Evolutionary conservation across 305 asterid species (phyloP).

Genomic region (Lippia alba): DNA sequence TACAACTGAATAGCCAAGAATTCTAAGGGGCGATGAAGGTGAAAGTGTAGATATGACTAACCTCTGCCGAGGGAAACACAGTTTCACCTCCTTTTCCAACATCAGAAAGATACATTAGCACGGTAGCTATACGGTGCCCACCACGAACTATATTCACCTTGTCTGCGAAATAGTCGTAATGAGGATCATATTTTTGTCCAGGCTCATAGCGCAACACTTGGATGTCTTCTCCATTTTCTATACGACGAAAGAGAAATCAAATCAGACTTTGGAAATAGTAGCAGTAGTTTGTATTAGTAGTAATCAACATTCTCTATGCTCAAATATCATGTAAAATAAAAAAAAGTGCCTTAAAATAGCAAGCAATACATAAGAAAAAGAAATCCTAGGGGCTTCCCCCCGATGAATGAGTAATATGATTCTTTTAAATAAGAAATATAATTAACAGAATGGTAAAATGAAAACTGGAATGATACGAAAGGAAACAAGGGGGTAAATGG

Average conservation of each 20-base stretch:
- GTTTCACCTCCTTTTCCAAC: conserved; percentile 98
- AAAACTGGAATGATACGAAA: conserved; percentile 14
- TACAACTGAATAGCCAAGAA: conserved; percentile 10
- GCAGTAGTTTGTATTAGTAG: not conserved
- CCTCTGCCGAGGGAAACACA: conserved; percentile 94
- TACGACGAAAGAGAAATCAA: conserved; percentile 30
- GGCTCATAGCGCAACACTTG: conserved; percentile 90
- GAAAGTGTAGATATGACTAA: conserved; percentile 44
- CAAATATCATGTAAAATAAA: conserved; percentile 17
- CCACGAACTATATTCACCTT: conserved; percentile 85
- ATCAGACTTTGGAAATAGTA: conserved; percentile 17
- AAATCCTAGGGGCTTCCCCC: not conserved
- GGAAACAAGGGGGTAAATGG: not conserved
- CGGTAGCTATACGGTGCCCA: conserved; percentile 94
- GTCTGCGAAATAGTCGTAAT: conserved; percentile 83
- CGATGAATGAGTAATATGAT: conserved; percentile 6
- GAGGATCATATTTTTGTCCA: conserved; percentile 95
- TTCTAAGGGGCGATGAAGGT: conserved; percentile 5
- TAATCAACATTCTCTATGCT: conserved; percentile 17
- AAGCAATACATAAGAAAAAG: conserved; percentile 1
- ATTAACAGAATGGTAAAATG: not conserved
- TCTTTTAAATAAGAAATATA: conserved; percentile 21
- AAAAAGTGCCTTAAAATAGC: not conserved
- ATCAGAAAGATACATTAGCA: conserved; percentile 89
- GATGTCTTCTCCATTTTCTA: conserved; percentile 95